A percentile compares a stretch with the other conserved stretches of the same genome.
Conservation (phyloP, 805 yeast species). For the Torulaspora quercuum region DNA sequence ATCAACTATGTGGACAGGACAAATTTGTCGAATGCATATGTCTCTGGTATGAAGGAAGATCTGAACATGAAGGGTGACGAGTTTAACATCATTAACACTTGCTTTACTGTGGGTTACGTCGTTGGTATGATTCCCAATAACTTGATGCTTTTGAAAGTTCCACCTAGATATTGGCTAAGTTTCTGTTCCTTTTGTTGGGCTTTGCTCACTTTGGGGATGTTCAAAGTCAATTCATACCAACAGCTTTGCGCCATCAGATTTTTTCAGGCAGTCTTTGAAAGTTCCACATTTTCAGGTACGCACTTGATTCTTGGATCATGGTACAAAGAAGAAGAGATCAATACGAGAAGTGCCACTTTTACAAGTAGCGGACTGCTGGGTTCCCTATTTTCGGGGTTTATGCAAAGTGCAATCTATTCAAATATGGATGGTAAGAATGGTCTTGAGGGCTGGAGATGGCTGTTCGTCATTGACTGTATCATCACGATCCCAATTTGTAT, state of each 20-base stretch:
- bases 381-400: conserved; percentile 46
- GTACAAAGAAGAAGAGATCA: conserved; percentile 45
- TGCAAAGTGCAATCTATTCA: conserved; percentile 49
- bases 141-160: conserved; percentile 44
- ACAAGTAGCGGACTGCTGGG: conserved; percentile 52
- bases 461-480: conserved; percentile 55
- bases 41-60: conserved; percentile 57
- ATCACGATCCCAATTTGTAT: conserved; percentile 51
- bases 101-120: conserved; percentile 54
- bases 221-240: conserved; percentile 42
- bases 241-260: conserved; percentile 54
- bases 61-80: conserved; percentile 44
- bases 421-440: conserved; percentile 46
- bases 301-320: conserved; percentile 50
- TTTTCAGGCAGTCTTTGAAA: conserved; percentile 54
- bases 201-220: conserved; percentile 46
- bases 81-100: conserved; percentile 48
- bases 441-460: conserved; percentile 58
- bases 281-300: conserved; percentile 49
- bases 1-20: conserved; percentile 52
- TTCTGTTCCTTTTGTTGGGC: conserved; percentile 54
- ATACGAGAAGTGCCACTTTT: conserved; percentile 49
- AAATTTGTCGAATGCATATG: conserved; percentile 52
- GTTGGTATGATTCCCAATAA: conserved; percentile 58
- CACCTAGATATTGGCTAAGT: conserved; percentile 51